Base-by-base conservation (phyloP, 139 green algal species). In the Pseudopediastrum boryanum region DNA sequence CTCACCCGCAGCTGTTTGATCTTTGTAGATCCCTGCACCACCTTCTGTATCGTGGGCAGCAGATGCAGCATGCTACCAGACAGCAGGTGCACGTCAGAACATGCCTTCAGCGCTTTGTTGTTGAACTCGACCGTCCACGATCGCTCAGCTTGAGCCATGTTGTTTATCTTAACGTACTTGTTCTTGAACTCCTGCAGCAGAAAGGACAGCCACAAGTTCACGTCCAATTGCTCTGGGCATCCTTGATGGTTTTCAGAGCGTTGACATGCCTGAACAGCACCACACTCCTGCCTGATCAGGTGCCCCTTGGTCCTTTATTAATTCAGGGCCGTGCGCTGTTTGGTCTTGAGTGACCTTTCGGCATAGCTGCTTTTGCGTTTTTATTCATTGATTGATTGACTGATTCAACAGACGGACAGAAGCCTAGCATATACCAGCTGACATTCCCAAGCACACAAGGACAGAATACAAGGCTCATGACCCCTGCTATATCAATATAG, bases 1-100 rank as follows among this genome's bases (percentile, higher is more conserved):
- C 64, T 2, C 31, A 77, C 70, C 51, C 46, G 50, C 51, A 77
- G 70, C 13, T 52, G 56, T 1, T 42, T 27, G 41, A 62, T 41
- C 0, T 66, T 41, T 35, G 10, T 5, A 3, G 5, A 5, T 76
- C 72, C 9, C 51, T 61, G 38, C 31, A 79, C 42, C 16, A 76
- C 68, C 1, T 25, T 8, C 35, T 59, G 52, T 48, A 89, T 79
- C 3, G 74, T 77, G n/a, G 75, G 77, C 70, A 89, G 73, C 39
- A 87, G 70, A 16, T 69, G 78, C 78, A 89, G 68, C 52, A 87
- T 74, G 62, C 72, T 75, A 46, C 85, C 85, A 2, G 81, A 75
- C 31, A 89, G 63, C 21, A 89, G 62, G 71, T 85, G 46, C 41
- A 87, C 21, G 23, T 64, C 80, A 71, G 31, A 68, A 31, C 42